phyloP scores from a whole-genome alignment of 2,329 filamentous ascomycete genomes.

The Pseudogymnoascus destructans region DNA sequence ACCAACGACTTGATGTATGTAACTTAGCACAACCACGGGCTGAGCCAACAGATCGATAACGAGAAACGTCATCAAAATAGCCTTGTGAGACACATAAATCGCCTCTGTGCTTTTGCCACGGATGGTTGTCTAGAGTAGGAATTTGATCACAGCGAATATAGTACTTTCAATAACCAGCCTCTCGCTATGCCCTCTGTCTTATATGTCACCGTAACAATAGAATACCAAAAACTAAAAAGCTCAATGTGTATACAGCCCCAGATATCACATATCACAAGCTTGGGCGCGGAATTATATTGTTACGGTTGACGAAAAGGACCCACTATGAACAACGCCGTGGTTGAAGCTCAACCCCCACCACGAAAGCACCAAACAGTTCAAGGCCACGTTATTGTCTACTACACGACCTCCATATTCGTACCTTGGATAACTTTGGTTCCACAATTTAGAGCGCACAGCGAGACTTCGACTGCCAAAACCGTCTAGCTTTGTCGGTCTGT shows the following conservation, averaged over 20 bases:
- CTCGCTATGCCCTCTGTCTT: background rate
- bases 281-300: background rate
- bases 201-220: background rate
- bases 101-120: background rate
- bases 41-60: background rate
- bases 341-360: slow-evolving; percentile 5
- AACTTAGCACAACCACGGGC: background rate
- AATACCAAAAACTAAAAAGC: background rate
- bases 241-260: background rate
- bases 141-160: background rate
- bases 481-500: background rate
- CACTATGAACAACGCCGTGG: background rate
- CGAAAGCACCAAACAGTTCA: background rate
- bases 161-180: background rate
- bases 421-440: background rate
- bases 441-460: background rate
- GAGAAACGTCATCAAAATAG: background rate
- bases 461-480: background rate
- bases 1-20: background rate
- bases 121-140: background rate
- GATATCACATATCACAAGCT: background rate
- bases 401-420: background rate
- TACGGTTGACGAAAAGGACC: slow-evolving; percentile 6
- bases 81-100: background rate
- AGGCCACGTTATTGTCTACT: background rate